A percentile compares a stretch with the other conserved stretches of the same genome.
Evolutionary conservation across 495 filamentous ascomycete genomes (phyloP).

Genomic region (Friedmanniomyces simplex): DNA sequence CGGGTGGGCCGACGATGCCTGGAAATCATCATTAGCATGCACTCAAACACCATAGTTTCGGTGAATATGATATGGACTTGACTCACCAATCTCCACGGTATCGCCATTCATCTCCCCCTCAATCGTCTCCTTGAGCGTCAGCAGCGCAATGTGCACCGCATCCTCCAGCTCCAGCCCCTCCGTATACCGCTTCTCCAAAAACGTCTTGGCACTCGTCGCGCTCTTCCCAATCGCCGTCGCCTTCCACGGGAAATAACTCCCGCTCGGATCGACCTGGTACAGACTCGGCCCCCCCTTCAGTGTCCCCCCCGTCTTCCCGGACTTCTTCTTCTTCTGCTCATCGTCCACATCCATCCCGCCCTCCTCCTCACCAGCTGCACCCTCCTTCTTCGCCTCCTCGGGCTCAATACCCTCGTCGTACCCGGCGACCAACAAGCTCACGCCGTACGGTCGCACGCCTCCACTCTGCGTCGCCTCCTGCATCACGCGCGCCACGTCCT

Average conservation of each 20-base stretch:
- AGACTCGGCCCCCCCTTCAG: constrained; percentile 91
- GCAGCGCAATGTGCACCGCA: constrained; percentile 92
- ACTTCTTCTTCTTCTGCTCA: constrained; percentile 58
- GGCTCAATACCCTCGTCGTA: constrained; percentile 96
- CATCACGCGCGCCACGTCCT: constrained; percentile 96
- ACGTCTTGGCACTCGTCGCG: constrained; percentile 95
- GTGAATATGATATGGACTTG: not conserved
- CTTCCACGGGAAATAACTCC: constrained; percentile 98
- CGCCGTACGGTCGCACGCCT: constrained; percentile 96
- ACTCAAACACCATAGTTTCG: no score
- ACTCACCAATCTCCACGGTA: constrained; percentile 92
- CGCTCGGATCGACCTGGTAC: constrained; percentile 96
- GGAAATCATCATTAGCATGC: constrained; percentile 28
- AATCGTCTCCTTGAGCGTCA: constrained; percentile 98
- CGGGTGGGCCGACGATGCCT: constrained; percentile 93
- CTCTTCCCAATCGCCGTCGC: constrained; percentile 98
- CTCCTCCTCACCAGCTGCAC: constrained; percentile 28
- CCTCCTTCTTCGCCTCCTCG: constrained; percentile 44
- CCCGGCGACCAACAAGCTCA: constrained; percentile 86
- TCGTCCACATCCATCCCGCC: constrained; percentile 25
- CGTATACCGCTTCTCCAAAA: constrained; percentile 96
- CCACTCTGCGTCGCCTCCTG: constrained; percentile 97
- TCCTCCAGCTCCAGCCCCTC: constrained; percentile 96
- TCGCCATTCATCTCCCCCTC: constrained; percentile 99
- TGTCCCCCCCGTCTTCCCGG: constrained; percentile 83